phyloP scores from a whole-genome alignment of 108 stramenopile genomes.

The Pseudonitzschia multiseries region DNA sequence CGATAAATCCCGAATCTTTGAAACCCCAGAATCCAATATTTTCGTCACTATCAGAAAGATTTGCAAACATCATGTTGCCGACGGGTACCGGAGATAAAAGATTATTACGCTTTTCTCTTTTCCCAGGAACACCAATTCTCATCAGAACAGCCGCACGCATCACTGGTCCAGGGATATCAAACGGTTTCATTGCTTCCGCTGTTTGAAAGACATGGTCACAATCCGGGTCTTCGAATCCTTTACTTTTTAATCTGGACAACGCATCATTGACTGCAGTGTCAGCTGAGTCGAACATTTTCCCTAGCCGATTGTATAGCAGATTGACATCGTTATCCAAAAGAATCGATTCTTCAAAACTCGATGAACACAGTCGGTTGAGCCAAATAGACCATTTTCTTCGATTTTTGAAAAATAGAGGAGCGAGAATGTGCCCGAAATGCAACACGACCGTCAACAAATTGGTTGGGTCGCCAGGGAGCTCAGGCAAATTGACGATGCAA shows the following conservation, averaged over 20 bases:
- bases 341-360: constrained; percentile 4
- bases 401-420: constrained; percentile 47
- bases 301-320: constrained; percentile 33
- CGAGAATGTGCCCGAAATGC: constrained; percentile 65
- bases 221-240: constrained; percentile 58
- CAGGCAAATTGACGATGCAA: constrained; percentile 3
- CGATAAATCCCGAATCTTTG: constrained; percentile 70
- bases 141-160: constrained; percentile 50
- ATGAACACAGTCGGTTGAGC: constrained; percentile 30
- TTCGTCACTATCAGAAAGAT: constrained; percentile 35
- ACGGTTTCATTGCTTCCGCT: constrained; percentile 20
- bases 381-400: constrained; percentile 64
- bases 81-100: neutral
- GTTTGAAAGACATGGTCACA: constrained; percentile 59
- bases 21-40: constrained; percentile 87
- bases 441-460: constrained; percentile 57
- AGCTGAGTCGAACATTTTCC: constrained; percentile 49
- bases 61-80: neutral
- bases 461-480: constrained; percentile 25
- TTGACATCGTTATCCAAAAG: constrained; percentile 8
- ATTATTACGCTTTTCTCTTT: neutral
- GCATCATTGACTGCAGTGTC: constrained; percentile 46
- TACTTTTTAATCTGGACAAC: constrained; percentile 30
- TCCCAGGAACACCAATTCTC: neutral
- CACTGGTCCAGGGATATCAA: constrained; percentile 44